Base-by-base conservation (phyloP, 306 rosid genomes). In the Alnus rubra region DNA sequence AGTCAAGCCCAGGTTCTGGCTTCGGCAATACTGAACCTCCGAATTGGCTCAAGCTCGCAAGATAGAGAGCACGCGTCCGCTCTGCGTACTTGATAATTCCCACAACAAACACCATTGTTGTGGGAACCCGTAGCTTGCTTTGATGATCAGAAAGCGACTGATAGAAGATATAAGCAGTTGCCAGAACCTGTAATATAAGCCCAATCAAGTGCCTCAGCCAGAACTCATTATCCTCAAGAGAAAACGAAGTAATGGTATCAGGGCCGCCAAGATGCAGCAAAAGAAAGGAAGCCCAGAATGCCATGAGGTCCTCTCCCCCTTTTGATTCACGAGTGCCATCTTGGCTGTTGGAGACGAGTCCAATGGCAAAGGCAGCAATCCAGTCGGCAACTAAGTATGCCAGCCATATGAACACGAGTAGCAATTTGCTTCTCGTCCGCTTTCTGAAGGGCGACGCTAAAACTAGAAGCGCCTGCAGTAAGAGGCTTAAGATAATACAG, bases 201-300 rank as follows among this genome's bases (percentile, higher is more conserved):
- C 45, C 7, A 1, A 69, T 2, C 52, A 75, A 64, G 74, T 83
- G 77, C 53, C 86, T 76, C 50, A 83, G 77, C 86, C 86, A 83
- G 35, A 83, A 79, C 74, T 78, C 77, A 42, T 83, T 83, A 42
- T 83, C 86, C 14, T 78, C 86, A 0, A 83, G 82, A 79, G 86
- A 80, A 64, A 78, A 83, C 0, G 86, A 83, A 28, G 86, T 83
- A 55, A 74, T 78, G 53, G 45, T 78, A 62, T 83, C 86, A 1
- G 86, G 83, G 39, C 86, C 80, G 5, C 86, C 86, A 55, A 83
- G 83, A 70, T 83, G 86, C n/a, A 83, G 23, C 9, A 83, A 54
- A 33, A 83, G 80, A 54, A 78, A 83, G 3, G 86, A 49, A 51
- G 86, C 82, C 86, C 83, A 83, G 63, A 83, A 60, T 6, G 86